Base-by-base conservation (phyloP, 164 flowering plant genomes). In the Magnolia officinalis region DNA sequence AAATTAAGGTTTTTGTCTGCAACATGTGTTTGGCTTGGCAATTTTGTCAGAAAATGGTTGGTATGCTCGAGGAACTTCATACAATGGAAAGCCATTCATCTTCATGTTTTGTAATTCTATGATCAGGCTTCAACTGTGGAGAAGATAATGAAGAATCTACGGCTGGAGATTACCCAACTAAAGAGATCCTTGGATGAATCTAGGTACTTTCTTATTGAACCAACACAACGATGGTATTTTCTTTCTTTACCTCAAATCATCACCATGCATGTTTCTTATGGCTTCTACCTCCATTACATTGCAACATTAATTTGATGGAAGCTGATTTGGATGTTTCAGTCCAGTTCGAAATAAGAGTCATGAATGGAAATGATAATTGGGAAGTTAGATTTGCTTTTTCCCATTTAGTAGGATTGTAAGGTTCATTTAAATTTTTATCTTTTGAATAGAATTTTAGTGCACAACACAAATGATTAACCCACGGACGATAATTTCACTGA, bases 51-150 rank as follows among this genome's bases (percentile, higher is more conserved):
- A 37, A 37, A 37, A 37, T 37, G 45, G 45, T 37, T 37, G 45
- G 45, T 5, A 37, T 37, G 45, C 45, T 37, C 45, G 4, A 37
- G 45, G 6, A 37, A 37, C 45, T 37, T 37, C 6, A 37, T 1
- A 37, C 45, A 37, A 37, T 37, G 45, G 45, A 37, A n/a, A n/a
- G n/a, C n/a, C n/a, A n/a, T n/a, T n/a, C n/a, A n/a, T n/a, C n/a
- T n/a, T n/a, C n/a, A n/a, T n/a, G 24, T 49, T 68, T 24, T 64
- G 55, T 63, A 69, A 66, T 72, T 59, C 20, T 50, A 26, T 81
- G 50, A 49, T 52, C 83, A 93, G 97, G 97, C 92, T 58, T 89
- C 93, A 65, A 89, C 91, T 67, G 90, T 93, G 76, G 95, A 93
- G 86, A 89, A 76, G 81, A 91, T 90, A 72, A 91, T 91, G 93